Base-by-base conservation (phyloP, 257 asterid genomes). In the Sherardia arvensis region DNA sequence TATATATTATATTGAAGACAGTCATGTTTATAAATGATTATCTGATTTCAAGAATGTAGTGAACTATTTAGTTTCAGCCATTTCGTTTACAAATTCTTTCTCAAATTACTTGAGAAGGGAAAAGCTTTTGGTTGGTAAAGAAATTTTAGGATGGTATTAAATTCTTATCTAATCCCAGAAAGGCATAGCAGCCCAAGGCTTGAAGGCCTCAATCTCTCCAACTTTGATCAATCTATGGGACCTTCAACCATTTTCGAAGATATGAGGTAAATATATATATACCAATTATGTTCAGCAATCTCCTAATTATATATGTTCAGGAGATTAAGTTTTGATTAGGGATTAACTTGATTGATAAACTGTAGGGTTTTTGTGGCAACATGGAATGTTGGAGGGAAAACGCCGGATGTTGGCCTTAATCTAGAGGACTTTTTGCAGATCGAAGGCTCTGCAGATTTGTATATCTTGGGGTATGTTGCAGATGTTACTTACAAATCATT, bases 331-430 rank as follows among this genome's bases (percentile, higher is more conserved):
- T n/a, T n/a, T n/a, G n/a, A n/a, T n/a, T 21, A 23, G 32, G 30
- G n/a, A 7, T 65, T 23, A 47, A 65, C 18, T 40, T 7, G 11
- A 40, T 40, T 32, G 59, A 6, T 4, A 7, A 66, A 32, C 5
- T 71, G 59, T 73, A 92, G 98, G 87, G 74, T 89, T 58, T 92
- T 92, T 36, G 97, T 81, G 25, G 95, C 79, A 36, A 92, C 98
- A 18, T 92, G 98, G 98, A 92, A 92, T 74, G 95, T 92, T 29
- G 98, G 95, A 62, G 98, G 98, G 54, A 89, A 83, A 59, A 55
- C 87, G 55, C 98, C 97, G 17, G 80, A 73, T 58, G 85, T 71
- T 15, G 89, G 83, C 59, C 88, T 92, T 68, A 82, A 87, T 61
- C 92, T 92, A 29, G 95, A 86, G 59, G 86, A 92, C 76, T 89